phyloP scores from a whole-genome alignment of 169 alveolate species.

The Plasmodium falciparum region DNA sequence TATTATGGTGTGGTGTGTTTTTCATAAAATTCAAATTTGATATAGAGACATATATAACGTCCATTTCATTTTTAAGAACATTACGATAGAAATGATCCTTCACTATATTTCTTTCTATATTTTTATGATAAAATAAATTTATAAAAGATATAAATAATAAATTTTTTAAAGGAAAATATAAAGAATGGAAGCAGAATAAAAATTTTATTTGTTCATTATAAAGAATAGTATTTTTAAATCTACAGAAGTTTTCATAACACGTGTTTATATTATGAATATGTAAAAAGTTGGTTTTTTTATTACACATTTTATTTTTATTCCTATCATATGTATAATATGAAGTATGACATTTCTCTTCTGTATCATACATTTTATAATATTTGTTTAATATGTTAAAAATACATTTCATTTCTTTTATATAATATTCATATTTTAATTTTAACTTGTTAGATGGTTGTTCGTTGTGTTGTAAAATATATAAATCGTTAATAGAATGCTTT shows the following conservation, averaged over 20 bases:
- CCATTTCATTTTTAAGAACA: constrained; percentile 60
- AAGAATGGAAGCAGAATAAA: constrained; percentile 38
- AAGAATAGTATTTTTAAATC: constrained; percentile 37
- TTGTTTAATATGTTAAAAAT: constrained; percentile 6
- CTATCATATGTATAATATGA: neutral
- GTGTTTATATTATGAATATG: neutral
- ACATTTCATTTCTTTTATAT: constrained; percentile 37
- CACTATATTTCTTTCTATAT: constrained; percentile 15
- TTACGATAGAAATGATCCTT: constrained; percentile 21
- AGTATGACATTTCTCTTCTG: neutral
- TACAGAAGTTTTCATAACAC: constrained; percentile 21
- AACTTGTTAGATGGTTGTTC: constrained; percentile 18
- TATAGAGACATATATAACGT: constrained; percentile 25
- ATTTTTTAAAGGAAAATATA: constrained; percentile 57
- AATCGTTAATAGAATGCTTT: neutral
- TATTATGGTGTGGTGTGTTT: neutral
- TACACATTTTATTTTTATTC: neutral
- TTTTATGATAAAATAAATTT: constrained; percentile 16
- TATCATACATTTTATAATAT: neutral
- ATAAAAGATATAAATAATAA: constrained; percentile 41
- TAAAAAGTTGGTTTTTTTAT: no score
- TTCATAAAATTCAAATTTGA: constrained; percentile 24
- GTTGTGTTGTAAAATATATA: constrained; percentile 12
- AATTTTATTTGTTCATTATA: constrained; percentile 36
- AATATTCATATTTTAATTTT: constrained; percentile 42